Evolutionary conservation across 306 rosid genomes (phyloP).

Genomic region (Phaseolus lunatus): DNA sequence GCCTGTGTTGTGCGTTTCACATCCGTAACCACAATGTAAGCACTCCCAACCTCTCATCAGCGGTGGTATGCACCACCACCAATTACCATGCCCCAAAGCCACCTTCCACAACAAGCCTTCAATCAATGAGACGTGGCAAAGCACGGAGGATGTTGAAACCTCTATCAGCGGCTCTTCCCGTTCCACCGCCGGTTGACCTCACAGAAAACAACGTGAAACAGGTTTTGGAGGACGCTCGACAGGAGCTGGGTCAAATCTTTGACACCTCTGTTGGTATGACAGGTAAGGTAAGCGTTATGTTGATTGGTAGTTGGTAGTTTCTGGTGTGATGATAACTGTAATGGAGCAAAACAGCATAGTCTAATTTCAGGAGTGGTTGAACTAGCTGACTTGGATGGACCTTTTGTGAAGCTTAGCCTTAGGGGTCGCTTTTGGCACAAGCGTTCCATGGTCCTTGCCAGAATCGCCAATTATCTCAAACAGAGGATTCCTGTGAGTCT

Average conservation of each 20-base stretch:
- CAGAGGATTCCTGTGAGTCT: slow-evolving; percentile 87
- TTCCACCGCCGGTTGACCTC: slow-evolving; percentile 71
- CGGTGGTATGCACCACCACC: neutral
- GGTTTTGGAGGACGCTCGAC: slow-evolving; percentile 75
- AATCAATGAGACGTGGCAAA: neutral
- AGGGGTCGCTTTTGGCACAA: slow-evolving; percentile 96
- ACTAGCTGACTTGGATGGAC: slow-evolving; percentile 84
- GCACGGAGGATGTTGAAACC: slow-evolving; percentile 39
- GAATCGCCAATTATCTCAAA: slow-evolving; percentile 80
- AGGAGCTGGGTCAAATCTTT: slow-evolving; percentile 75
- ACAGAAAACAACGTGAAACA: slow-evolving; percentile 74
- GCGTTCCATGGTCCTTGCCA: slow-evolving; percentile 75
- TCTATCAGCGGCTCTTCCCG: slow-evolving; percentile 53
- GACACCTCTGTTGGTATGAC: slow-evolving; percentile 93
- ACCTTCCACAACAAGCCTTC: slow-evolving; percentile 18
- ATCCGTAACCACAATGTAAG: slow-evolving; percentile 33
- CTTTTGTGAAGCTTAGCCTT: slow-evolving; percentile 84
- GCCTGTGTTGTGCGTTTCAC: slow-evolving; percentile 15
- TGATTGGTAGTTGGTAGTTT: neutral
- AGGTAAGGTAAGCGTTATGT: slow-evolving; percentile 44
- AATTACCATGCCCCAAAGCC: neutral
- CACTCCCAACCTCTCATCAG: slow-evolving; percentile 31
- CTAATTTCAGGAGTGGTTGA: slow-evolving; percentile 67
- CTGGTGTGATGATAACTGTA: neutral
- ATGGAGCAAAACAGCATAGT: neutral